Evolutionary conservation across 345 rosid species (phyloP).

Genomic region (Barbarea vulgaris): DNA sequence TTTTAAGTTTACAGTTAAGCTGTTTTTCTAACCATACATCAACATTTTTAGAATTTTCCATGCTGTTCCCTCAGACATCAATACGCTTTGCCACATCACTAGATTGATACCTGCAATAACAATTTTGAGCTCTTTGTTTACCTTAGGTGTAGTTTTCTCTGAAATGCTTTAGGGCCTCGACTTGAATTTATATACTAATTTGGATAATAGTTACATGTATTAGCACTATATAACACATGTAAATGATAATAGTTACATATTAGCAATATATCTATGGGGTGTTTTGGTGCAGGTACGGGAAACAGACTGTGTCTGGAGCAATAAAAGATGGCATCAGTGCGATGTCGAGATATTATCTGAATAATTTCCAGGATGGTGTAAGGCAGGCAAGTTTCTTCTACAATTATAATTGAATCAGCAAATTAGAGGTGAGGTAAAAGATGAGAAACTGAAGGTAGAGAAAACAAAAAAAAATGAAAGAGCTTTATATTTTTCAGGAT

Average conservation of each 20-base stretch:
- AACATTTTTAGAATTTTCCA: neutral
- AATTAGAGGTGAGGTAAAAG: neutral
- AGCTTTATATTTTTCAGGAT: slow-evolving; percentile 53
- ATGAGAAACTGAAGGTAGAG: neutral
- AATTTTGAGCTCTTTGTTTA: neutral
- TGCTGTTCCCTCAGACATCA: neutral
- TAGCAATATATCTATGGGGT: neutral
- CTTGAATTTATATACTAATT: neutral
- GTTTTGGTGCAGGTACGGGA: slow-evolving; percentile 68
- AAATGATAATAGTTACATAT: neutral
- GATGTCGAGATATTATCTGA: slow-evolving; percentile 84
- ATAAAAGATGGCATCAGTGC: slow-evolving; percentile 95
- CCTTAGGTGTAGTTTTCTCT: neutral
- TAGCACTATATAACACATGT: no score
- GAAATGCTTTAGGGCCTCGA: neutral
- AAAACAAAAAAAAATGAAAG: neutral
- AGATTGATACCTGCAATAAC: neutral
- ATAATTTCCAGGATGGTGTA: slow-evolving; percentile 94
- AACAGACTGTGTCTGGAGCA: slow-evolving; percentile 74
- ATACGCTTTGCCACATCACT: neutral
- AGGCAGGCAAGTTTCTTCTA: slow-evolving; percentile 73
- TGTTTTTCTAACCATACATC: neutral
- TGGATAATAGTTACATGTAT: no score
- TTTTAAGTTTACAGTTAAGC: neutral
- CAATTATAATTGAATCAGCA: neutral